These are phyloP conservation scores for Rhododendron kiyosumense DNA, from an alignment of 148 eudicot genomes.

Conservation along the genomic window DNA sequence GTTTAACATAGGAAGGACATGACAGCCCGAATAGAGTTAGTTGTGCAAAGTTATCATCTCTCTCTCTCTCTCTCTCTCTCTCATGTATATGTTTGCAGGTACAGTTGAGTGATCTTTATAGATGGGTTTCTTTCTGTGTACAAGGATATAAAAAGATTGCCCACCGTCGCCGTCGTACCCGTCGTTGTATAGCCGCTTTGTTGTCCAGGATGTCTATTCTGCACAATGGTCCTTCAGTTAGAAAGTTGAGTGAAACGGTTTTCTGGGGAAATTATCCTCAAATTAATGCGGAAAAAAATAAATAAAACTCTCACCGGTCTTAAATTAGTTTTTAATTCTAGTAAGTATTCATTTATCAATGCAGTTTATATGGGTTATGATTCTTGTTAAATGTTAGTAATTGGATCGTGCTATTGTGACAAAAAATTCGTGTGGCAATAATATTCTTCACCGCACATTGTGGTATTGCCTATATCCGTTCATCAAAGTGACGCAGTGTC, in stretches of 20 bases:
- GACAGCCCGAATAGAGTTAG: neutral
- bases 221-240: neutral
- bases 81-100: neutral
- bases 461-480: no score
- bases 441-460: no score
- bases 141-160: neutral
- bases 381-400: neutral
- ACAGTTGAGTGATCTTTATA: neutral
- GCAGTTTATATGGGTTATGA: neutral
- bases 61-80: conserved; percentile 8
- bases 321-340: neutral
- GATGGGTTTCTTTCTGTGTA: neutral
- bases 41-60: neutral
- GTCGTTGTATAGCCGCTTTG: neutral
- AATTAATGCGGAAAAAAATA: neutral
- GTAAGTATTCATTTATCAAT: neutral
- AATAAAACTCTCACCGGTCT: neutral
- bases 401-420: neutral
- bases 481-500: no score
- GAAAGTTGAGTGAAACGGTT: neutral
- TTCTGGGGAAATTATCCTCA: neutral
- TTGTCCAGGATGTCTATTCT: neutral
- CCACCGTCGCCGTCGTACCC: neutral
- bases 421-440: no score
- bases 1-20: neutral